Conservation (phyloP, 140 eudicot genomes). For the Ambrosia hybrid region DNA sequence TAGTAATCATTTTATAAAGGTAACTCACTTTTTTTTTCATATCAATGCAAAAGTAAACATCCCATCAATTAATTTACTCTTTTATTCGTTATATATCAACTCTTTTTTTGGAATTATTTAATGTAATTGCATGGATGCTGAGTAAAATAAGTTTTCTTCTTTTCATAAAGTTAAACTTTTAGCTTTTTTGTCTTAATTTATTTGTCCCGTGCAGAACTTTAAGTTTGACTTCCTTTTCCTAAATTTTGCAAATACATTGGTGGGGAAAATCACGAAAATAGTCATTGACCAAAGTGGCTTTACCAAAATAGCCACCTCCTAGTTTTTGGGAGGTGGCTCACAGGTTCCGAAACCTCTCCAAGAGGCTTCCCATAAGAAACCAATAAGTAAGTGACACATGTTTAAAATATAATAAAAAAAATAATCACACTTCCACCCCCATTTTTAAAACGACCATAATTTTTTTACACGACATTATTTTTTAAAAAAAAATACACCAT, state of each 20-base stretch:
- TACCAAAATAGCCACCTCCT: too few relatives aligned
- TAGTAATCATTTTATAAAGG: constrained; percentile 72
- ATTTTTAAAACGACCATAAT: too few relatives aligned
- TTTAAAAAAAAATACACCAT: too few relatives aligned
- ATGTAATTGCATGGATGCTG: constrained; percentile 13
- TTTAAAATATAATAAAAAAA: too few relatives aligned
- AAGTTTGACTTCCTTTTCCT: constrained; percentile 17
- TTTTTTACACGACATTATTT: too few relatives aligned
- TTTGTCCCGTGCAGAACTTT: constrained; percentile 9
- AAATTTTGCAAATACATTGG: constrained; percentile 1
- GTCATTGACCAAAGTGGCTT: too few relatives aligned
- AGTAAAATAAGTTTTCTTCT: background rate
- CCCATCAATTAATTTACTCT: constrained; percentile 24
- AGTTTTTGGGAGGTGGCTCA: too few relatives aligned
- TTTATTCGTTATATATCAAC: constrained; percentile 1
- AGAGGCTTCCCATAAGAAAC: too few relatives aligned
- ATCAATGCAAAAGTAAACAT: constrained; percentile 29
- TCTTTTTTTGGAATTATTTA: background rate
- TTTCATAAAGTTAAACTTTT: constrained; percentile 11
- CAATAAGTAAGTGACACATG: too few relatives aligned
- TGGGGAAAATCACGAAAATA: too few relatives aligned
- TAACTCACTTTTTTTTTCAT: constrained; percentile 36
- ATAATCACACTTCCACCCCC: too few relatives aligned
- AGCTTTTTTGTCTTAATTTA: background rate
- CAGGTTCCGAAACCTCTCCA: too few relatives aligned